Conservation (phyloP, 192 early-diverging fungal species). For the Backusella australiensis region DNA sequence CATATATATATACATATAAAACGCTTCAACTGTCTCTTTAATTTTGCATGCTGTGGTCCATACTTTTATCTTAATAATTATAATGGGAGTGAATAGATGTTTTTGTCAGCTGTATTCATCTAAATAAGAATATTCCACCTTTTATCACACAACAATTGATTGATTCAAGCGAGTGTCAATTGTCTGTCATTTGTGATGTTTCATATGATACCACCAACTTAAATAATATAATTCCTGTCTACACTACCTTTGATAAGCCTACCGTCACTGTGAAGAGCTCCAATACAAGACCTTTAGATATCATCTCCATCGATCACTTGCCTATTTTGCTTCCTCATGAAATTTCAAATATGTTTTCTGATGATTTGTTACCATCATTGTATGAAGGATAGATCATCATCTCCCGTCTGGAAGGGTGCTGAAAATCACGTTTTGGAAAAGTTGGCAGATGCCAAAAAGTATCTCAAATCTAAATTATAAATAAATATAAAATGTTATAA, state of each 20-base stretch:
- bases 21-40: not conserved
- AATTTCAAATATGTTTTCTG: constrained; percentile 80
- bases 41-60: not conserved
- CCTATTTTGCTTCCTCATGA: constrained; percentile 92
- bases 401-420: constrained; percentile 79
- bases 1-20: not conserved
- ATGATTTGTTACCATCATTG: constrained; percentile 82
- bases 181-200: constrained; percentile 90
- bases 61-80: too few species aligned
- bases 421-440: constrained; percentile 83
- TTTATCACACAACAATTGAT: constrained; percentile 84
- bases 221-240: constrained; percentile 94
- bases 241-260: constrained; percentile 95
- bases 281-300: constrained; percentile 69
- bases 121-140: constrained; percentile 85
- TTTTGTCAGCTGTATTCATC: constrained; percentile 99
- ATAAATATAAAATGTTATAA: not conserved
- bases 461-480: not conserved
- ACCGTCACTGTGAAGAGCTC: constrained; percentile 66
- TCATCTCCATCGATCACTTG: constrained; percentile 95
- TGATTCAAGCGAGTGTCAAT: constrained; percentile 54
- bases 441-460: constrained; percentile 38
- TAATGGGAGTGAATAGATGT: constrained; percentile 53
- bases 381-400: constrained; percentile 57
- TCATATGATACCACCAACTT: constrained; percentile 96